Evolutionary conservation across 2,329 filamentous ascomycete species (phyloP).

Genomic region (Tolypocladium cylindrosporum): DNA sequence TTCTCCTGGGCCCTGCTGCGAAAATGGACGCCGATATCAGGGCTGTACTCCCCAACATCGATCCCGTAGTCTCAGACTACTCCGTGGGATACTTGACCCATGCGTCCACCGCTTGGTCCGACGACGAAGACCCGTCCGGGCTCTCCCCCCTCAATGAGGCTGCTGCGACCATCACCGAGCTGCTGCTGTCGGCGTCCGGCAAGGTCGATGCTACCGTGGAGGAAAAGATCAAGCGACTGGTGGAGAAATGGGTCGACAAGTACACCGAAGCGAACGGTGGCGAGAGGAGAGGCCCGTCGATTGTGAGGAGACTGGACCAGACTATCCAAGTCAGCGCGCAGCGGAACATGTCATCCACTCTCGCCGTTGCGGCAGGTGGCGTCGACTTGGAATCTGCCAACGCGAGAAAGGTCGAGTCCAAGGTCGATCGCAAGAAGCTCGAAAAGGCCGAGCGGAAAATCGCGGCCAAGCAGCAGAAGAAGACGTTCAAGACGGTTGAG

Average conservation of each 20-base stretch:
- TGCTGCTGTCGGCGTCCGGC: conserved; percentile 89
- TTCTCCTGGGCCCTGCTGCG: not conserved
- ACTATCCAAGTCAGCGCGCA: conserved; percentile 90
- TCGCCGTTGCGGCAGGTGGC: conserved; percentile 72
- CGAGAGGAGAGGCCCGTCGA: conserved; percentile 62
- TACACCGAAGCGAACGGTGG: conserved; percentile 66
- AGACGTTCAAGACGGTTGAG: conserved; percentile 95
- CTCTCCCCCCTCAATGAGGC: conserved; percentile 75
- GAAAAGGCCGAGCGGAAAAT: conserved; percentile 98
- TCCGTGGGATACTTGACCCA: conserved; percentile 91
- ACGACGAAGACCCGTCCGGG: conserved; percentile 57
- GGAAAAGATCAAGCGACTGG: conserved; percentile 68
- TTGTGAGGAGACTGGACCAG: conserved; percentile 80
- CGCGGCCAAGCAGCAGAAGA: conserved; percentile 96
- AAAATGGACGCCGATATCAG: conserved; percentile 83
- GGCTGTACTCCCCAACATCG: conserved; percentile 73
- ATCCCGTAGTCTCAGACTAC: conserved; percentile 83
- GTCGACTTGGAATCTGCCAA: conserved; percentile 95
- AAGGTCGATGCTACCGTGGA: conserved; percentile 63
- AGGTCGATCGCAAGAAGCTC: conserved; percentile 96
- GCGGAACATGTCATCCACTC: conserved; percentile 89
- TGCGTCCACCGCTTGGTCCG: conserved; percentile 76
- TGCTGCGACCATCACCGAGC: conserved; percentile 71
- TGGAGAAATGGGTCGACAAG: conserved; percentile 80
- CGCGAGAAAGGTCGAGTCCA: conserved; percentile 87